These are phyloP conservation scores for Arthroderma sp. DNA, from an alignment of 2,329 filamentous ascomycete species.

Conservation along the genomic window DNA sequence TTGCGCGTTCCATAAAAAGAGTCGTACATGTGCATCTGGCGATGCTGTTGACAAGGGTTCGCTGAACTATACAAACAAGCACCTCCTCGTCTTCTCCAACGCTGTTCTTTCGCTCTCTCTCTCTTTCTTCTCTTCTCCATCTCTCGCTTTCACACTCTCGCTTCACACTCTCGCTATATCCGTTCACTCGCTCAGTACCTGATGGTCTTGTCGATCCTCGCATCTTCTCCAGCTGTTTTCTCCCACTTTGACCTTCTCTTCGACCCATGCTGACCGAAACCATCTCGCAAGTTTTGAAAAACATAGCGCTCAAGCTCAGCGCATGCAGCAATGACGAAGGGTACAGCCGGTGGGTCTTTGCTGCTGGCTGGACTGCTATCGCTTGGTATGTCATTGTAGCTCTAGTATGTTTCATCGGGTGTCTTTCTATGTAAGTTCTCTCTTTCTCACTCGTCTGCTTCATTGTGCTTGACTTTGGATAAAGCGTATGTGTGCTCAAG, in stretches of 20 bases:
- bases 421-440: slow-evolving; percentile 44
- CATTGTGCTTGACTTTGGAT: neutral
- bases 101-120: no score
- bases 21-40: no score
- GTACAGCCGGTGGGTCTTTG: slow-evolving; percentile 21
- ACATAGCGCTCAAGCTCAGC: neutral
- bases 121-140: no score
- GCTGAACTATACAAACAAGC: no score
- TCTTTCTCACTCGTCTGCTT: neutral
- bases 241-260: neutral
- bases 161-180: no score
- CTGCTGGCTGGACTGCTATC: slow-evolving; percentile 34
- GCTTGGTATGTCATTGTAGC: slow-evolving; percentile 45
- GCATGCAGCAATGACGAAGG: slow-evolving; percentile 8
- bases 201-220: no score
- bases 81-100: no score
- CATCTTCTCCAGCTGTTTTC: neutral
- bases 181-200: no score
- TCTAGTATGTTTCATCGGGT: slow-evolving; percentile 45
- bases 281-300: slow-evolving; percentile 5
- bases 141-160: no score
- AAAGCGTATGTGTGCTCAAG: no score
- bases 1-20: no score
- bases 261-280: slow-evolving; percentile 8
- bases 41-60: no score